Base-by-base conservation (phyloP, 116 monocot genomes). In the Posidonia oceanica region DNA sequence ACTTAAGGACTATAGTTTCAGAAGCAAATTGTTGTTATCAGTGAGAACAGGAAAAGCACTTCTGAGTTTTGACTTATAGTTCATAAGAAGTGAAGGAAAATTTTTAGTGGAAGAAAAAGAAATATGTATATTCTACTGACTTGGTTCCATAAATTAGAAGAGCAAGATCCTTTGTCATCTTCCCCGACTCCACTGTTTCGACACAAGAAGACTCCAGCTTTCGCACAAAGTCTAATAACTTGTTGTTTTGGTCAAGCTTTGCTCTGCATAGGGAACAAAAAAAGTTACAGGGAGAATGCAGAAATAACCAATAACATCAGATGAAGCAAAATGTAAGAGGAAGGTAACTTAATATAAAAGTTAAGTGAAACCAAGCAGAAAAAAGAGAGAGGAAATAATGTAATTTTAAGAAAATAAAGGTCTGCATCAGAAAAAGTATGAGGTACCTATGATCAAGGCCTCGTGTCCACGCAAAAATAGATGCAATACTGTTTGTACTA, bases 151-250 rank as follows among this genome's bases (percentile, higher is more conserved):
- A 83, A 73, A 81, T 74, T 42, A 94, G 81, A 53, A 94, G 79
- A 6, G 94, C 94, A 61, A 94, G 90, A 79, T 94, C 94, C 78
- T 90, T 94, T 2, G 94, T 94, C 90, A 90, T 94, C 69, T 94
- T 87, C 18, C 90, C 87, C 4, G 85, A 87, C 64, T 94, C 90
- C 0, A 94, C 94, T 0, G 94, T 90, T 71, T 85, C 83, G 72
- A 87, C 41, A 71, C 94, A 90, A 52, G 85, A 83, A 64, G 85
- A 76, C 72, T 94, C 94, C 13, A 94, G 76, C 63, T 83, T 90
- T 64, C 69, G 66, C 5, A 82, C 79, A 73, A 94, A 94, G 51
- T 87, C 83, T 62, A 76, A 69, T 40, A 94, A 75, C 52, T 36
- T 72, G 12, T 82, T 81, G 78, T 94, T 69, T 14, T 80, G 72